Evolutionary conservation across 163 green algal species (phyloP), one percentile per base, ranked within the genome.

Genomic region (Chlorella variabilis): DNA sequence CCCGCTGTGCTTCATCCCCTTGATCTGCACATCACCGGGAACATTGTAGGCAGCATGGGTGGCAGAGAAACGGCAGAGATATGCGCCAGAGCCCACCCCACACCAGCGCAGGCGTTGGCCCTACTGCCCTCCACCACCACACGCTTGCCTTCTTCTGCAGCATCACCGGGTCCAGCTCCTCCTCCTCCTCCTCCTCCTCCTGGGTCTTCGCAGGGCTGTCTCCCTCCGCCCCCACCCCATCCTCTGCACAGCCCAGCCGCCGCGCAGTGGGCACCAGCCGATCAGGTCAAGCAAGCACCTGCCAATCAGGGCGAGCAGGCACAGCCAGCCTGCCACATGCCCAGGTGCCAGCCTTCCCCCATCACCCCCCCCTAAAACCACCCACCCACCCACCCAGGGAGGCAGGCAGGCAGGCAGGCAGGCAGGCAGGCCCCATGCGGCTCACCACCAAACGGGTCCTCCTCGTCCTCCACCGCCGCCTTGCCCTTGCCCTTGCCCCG

Each of bases 121-220:
- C n/a, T n/a, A n/a, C n/a, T n/a, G n/a, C n/a, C n/a, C n/a, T n/a
- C n/a, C n/a, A n/a, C n/a, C n/a, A n/a, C n/a, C n/a, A n/a, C n/a
- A n/a, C n/a, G n/a, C n/a, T n/a, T n/a, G 86, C 81, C 82, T 88
- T 89, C 27, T 76, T 48, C 81, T 78, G 36, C 27, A 85, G 17
- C 65, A 75, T 7, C n/a, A 81, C 59, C 1, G 82, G 82, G 34
- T 85, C 70, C 48, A 84, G 36, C 54, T 90, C 81, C 56, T 90
- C 82, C 59, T 91, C 83, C 49, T 92, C 88, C 69, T 92, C 86
- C 74, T 90, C 86, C 67, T 88, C 86, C 51, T 81, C 80, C 39
- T 84, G 61, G 34, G 25, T 38, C 54, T 69, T 66, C 63, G 29
- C 34, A 42, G 68, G 39, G 36, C 18, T 67, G 18, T 5, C 80